Percentiles rank a stretch among this genome's conserved stretches.
Evolutionary conservation across 176 grass and related monocot genomes (phyloP).

Genomic region (Puya raimondii): DNA sequence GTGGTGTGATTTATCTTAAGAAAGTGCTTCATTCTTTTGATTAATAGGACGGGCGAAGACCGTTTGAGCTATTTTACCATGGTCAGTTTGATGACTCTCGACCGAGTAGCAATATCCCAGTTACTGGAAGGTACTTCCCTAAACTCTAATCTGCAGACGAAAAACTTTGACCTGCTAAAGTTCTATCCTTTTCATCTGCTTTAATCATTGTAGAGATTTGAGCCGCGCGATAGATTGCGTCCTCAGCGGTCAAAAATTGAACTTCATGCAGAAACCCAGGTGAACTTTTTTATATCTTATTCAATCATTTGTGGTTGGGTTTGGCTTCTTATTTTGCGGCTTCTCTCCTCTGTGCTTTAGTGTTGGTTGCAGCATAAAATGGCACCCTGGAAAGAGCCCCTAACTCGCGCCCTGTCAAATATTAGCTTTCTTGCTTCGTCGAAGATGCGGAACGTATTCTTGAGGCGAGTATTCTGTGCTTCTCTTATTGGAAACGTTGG

Average conservation of each 20-base stretch:
- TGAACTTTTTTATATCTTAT: conserved; percentile 11
- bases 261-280: conserved; percentile 46
- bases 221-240: conserved; percentile 76
- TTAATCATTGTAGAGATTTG: conserved; percentile 46
- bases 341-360: conserved; percentile 27
- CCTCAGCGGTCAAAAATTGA: conserved; percentile 59
- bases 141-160: not conserved
- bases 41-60: conserved; percentile 58
- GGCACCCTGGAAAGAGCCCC: conserved; percentile 45
- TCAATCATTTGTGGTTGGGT: not conserved
- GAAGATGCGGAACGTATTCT: not conserved
- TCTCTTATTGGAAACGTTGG: no score
- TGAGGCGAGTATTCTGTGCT: conserved; percentile 4
- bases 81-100: conserved; percentile 92
- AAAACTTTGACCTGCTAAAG: not conserved
- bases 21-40: not conserved
- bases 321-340: not conserved
- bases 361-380: conserved; percentile 96
- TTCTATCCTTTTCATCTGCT: not conserved
- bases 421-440: not conserved
- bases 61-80: conserved; percentile 87
- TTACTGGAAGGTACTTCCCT: conserved; percentile 62
- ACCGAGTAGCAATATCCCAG: conserved; percentile 59
- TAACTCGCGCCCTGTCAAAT: not conserved
- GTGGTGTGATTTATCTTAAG: not conserved